Percentiles rank a stretch among this genome's conserved stretches.
Evolutionary conservation across 2,329 filamentous ascomycete genomes (phyloP).

Genomic region (Lasiodiplodia theobromae): DNA sequence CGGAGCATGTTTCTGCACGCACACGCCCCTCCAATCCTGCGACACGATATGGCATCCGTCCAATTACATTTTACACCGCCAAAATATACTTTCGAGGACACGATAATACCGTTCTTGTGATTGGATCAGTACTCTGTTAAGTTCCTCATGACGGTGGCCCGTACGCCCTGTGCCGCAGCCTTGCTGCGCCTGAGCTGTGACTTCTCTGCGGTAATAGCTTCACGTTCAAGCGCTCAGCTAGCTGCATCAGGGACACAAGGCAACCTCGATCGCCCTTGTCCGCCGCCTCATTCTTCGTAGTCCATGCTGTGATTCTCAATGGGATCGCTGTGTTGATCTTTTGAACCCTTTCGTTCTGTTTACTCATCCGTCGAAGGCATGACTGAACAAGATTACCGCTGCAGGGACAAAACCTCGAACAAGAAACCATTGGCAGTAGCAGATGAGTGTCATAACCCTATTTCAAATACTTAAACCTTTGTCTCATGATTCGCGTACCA

Average conservation of each 20-base stretch:
- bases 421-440: neutral
- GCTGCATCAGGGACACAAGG: neutral
- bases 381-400: too few relatives aligned
- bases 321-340: neutral
- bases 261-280: neutral
- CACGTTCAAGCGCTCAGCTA: neutral
- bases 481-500: neutral
- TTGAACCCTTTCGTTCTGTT: neutral
- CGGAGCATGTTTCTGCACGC: constrained; percentile 15
- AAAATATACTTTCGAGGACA: neutral
- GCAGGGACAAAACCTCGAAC: too few relatives aligned
- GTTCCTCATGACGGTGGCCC: constrained; percentile 5
- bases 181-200: neutral
- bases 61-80: neutral
- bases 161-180: neutral
- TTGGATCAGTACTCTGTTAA: constrained; percentile 2
- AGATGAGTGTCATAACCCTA: neutral
- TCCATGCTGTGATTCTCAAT: neutral
- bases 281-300: neutral
- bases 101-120: neutral
- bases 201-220: constrained; percentile 4
- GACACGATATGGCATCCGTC: neutral
- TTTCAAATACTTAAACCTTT: neutral
- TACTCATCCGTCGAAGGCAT: too few relatives aligned
- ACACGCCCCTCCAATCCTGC: neutral